Evolutionary conservation across 2,329 filamentous ascomycete species (phyloP).

Genomic region (Fusarium nodosum): DNA sequence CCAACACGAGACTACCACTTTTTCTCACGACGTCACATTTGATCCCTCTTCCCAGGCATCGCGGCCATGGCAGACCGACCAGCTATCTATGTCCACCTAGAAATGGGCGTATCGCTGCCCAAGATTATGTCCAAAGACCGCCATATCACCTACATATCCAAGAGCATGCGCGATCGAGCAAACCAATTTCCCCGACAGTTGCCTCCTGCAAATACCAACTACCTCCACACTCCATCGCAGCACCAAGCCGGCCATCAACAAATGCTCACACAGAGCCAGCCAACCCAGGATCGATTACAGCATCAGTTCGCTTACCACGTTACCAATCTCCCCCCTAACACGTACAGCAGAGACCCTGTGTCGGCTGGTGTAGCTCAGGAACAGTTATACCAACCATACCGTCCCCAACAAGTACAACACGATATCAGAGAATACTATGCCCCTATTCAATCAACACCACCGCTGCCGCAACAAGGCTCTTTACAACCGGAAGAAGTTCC

Average conservation of each 20-base stretch:
- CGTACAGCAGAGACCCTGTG: slow-evolving; percentile 22
- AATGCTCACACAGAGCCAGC: slow-evolving; percentile 12
- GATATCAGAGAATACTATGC: slow-evolving; percentile 34
- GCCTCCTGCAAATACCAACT: slow-evolving; percentile 62
- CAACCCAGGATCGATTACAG: slow-evolving; percentile 19
- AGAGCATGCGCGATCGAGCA: slow-evolving; percentile 59
- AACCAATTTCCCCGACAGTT: slow-evolving; percentile 62
- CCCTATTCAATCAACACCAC: slow-evolving; percentile 12
- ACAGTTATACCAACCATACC: slow-evolving; percentile 26
- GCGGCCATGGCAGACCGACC: slow-evolving; percentile 49
- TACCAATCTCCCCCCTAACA: slow-evolving; percentile 5
- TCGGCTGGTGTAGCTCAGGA: slow-evolving; percentile 18
- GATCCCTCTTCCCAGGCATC: neutral
- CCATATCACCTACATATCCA: slow-evolving; percentile 63
- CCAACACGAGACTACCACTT: neutral
- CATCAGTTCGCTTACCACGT: slow-evolving; percentile 27
- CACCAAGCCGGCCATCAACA: slow-evolving; percentile 29
- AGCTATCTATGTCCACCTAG: slow-evolving; percentile 63
- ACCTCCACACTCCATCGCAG: slow-evolving; percentile 51
- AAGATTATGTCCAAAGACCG: slow-evolving; percentile 60
- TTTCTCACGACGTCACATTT: neutral
- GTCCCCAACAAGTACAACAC: slow-evolving; percentile 30
- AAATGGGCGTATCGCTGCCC: slow-evolving; percentile 67
- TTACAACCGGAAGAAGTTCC: slow-evolving; percentile 13
- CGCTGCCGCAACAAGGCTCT: slow-evolving; percentile 7